phyloP scores from a whole-genome alignment of 495 filamentous ascomycete genomes.

The Chaetomium tenue region DNA sequence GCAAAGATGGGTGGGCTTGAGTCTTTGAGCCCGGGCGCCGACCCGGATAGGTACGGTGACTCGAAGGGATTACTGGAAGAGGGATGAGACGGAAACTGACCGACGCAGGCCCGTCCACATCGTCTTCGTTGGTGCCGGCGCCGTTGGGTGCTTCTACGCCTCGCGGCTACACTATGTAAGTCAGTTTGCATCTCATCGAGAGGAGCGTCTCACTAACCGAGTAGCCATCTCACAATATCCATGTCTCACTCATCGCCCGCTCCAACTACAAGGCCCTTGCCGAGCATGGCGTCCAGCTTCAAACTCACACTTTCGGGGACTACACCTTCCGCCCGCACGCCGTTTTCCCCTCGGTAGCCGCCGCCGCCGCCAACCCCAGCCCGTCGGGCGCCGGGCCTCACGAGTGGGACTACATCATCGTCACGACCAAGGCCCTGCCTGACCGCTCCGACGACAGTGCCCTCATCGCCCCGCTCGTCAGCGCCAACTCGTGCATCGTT shows the following conservation, averaged over 20 bases:
- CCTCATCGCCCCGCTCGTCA: slow-evolving; percentile 52
- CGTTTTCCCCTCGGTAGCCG: slow-evolving; percentile 46
- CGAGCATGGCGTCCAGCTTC: slow-evolving; percentile 45
- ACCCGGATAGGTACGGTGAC: slow-evolving; percentile 29
- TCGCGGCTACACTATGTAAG: slow-evolving; percentile 53
- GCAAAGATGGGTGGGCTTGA: slow-evolving; percentile 21
- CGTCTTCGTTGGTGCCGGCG: slow-evolving; percentile 58
- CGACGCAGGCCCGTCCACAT: slow-evolving; percentile 45
- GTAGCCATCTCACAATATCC: slow-evolving; percentile 43
- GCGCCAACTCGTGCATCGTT: slow-evolving; percentile 52
- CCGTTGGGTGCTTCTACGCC: slow-evolving; percentile 60
- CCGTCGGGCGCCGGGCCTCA: slow-evolving; percentile 10
- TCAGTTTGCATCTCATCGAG: neutral
- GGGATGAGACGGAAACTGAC: slow-evolving; percentile 14
- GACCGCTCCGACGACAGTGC: slow-evolving; percentile 49
- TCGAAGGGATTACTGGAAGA: neutral
- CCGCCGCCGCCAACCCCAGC: slow-evolving; percentile 32
- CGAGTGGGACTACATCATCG: slow-evolving; percentile 59
- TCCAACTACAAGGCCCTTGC: slow-evolving; percentile 56
- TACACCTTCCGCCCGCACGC: slow-evolving; percentile 52
- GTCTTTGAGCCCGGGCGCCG: slow-evolving; percentile 20
- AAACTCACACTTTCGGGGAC: slow-evolving; percentile 54
- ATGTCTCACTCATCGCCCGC: slow-evolving; percentile 52
- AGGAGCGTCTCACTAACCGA: slow-evolving; percentile 3
- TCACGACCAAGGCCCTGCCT: slow-evolving; percentile 59